Base-by-base conservation (phyloP, 768 basidiomycete species). In the Psilocybe sp. region DNA sequence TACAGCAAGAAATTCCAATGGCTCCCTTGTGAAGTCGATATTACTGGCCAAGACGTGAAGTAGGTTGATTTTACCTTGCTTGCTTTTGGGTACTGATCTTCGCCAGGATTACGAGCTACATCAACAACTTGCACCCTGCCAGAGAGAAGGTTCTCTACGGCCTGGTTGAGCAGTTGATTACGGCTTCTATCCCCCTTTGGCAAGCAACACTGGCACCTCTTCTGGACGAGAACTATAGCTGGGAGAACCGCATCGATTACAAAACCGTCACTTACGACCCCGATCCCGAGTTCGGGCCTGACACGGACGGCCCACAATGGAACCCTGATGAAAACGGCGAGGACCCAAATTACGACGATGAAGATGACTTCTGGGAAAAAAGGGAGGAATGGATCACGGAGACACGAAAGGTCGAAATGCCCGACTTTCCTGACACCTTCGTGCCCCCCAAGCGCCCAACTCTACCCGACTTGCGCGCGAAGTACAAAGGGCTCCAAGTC, bases 111-210 rank as follows among this genome's bases (percentile, higher is more conserved):
- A 64, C 53, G 8, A 68, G 65, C 13, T 76, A 77, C 55, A 74
- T 76, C 61, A 76, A 75, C 50, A 73, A 73, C 37, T 60, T 76
- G 13, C 65, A 73, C 46, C 74, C 72, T 1, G 39, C 50, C 8
- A 47, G 51, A 14, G 55, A 60, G 45, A 49, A 49, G 37, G 20
- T 47, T 12, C 63, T 73, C 10, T 68, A 68, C 50, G 12, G 33
- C 10, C 47, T 65, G 8, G 50, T 71, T 15, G 62, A 66, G 31
- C 35, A 60, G 23, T 35, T 69, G 32, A 65, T 70, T 44, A 36
- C 47, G 1, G 49, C 51, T 7, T 60, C 65, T 20, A 64, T 72
- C 37, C 67, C 69, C 0, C 57, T 70, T 5, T 72, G 69, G 65
- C 60, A 71, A 14, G 23, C 54, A 16, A 58, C 64, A 2, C 49